Conservation (phyloP, 2,329 filamentous ascomycete genomes). For the Mycosphaerella sp. region DNA sequence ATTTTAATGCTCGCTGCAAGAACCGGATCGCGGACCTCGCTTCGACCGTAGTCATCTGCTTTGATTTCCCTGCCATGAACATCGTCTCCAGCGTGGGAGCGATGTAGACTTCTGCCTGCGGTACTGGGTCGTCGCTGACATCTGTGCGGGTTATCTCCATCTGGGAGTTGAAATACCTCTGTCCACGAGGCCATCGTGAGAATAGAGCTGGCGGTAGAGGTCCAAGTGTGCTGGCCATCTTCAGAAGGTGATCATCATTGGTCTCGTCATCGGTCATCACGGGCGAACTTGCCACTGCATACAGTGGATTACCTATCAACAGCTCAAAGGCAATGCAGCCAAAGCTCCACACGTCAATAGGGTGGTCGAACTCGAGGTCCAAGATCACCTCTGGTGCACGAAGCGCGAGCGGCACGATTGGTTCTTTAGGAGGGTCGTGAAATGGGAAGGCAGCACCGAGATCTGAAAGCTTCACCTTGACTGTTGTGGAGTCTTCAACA, state of each 20-base stretch:
- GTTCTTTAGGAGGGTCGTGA: neutral
- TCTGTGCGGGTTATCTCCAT: neutral
- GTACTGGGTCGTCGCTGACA: neutral
- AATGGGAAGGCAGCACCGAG: slow-evolving; percentile 7
- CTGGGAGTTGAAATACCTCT: neutral
- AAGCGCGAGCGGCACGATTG: slow-evolving; percentile 1
- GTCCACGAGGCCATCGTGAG: neutral
- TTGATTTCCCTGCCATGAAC: neutral
- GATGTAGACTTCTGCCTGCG: neutral
- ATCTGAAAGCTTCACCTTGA: slow-evolving; percentile 5
- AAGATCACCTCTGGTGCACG: slow-evolving; percentile 9
- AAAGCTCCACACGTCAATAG: slow-evolving; percentile 9
- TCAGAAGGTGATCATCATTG: neutral
- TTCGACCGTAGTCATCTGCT: neutral
- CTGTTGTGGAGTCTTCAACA: neutral
- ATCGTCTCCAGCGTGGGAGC: neutral
- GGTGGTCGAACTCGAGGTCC: neutral
- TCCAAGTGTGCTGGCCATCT: neutral
- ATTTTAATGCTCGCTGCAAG: neutral
- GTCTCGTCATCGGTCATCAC: neutral
- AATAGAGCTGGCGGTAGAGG: neutral
- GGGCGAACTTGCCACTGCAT: neutral
- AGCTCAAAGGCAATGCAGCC: slow-evolving; percentile 3
- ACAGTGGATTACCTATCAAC: neutral
- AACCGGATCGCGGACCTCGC: neutral